phyloP scores from a whole-genome alignment of 1,284 basidiomycete species.

The Pisolithus thermaeus region DNA sequence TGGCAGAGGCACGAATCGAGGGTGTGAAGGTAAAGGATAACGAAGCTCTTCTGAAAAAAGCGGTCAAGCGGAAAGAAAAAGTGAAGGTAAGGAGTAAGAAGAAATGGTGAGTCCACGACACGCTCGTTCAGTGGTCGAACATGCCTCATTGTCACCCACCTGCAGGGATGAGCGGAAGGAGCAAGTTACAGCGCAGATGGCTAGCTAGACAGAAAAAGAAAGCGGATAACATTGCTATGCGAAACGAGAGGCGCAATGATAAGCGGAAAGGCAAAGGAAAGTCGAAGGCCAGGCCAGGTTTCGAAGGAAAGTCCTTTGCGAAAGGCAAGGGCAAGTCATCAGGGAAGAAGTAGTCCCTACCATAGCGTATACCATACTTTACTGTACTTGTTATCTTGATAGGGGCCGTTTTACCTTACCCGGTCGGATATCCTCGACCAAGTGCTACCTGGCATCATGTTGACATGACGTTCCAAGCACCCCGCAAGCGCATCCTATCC shows the following conservation, averaged over 20 bases:
- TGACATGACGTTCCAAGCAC: slow-evolving; percentile 28
- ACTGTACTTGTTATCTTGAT: background rate
- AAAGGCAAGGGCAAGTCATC: slow-evolving; percentile 41
- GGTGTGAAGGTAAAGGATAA: slow-evolving; percentile 88
- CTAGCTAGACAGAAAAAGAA: slow-evolving; percentile 84
- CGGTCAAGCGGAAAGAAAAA: slow-evolving; percentile 85
- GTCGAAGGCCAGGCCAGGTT: slow-evolving; percentile 72
- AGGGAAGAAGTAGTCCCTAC: slow-evolving; percentile 2
- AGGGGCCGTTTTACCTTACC: background rate
- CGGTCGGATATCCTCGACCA: background rate
- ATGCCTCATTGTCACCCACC: slow-evolving; percentile 5
- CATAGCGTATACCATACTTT: background rate
- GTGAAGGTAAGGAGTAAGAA: slow-evolving; percentile 79
- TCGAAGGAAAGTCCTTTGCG: slow-evolving; percentile 75
- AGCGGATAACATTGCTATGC: slow-evolving; percentile 79
- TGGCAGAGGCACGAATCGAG: slow-evolving; percentile 77
- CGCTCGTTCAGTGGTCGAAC: background rate
- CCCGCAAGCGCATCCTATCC: slow-evolving; percentile 76
- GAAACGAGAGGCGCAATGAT: slow-evolving; percentile 74
- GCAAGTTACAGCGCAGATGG: slow-evolving; percentile 65
- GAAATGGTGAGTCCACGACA: slow-evolving; percentile 61
- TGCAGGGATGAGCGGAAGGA: slow-evolving; percentile 81
- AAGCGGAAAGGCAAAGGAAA: slow-evolving; percentile 59
- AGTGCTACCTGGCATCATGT: background rate
- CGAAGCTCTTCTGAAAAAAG: slow-evolving; percentile 79